Evolutionary conservation across 768 basidiomycete genomes (phyloP).

Genomic region (Phaffia australis): DNA sequence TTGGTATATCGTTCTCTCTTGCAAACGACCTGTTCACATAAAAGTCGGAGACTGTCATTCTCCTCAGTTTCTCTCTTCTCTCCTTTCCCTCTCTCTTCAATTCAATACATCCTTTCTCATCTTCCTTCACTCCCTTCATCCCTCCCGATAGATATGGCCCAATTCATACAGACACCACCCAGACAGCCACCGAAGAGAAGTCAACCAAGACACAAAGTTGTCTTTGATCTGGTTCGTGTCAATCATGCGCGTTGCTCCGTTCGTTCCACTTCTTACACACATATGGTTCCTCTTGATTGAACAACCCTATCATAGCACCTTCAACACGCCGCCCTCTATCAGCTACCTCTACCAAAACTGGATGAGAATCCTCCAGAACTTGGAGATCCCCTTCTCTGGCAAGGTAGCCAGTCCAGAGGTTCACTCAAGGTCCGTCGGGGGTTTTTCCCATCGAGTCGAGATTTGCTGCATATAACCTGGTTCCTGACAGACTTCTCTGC

Average conservation of each 20-base stretch:
- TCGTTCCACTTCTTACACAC: neutral
- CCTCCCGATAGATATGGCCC: too few species aligned
- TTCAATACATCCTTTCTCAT: too few species aligned
- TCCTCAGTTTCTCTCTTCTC: too few species aligned
- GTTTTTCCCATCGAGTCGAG: neutral
- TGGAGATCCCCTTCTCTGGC: conserved; percentile 14
- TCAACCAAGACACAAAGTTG: conserved; percentile 20
- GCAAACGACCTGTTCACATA: too few species aligned
- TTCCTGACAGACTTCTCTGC: neutral
- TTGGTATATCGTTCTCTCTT: too few species aligned
- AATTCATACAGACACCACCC: too few species aligned
- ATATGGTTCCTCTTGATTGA: neutral
- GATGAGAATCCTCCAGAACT: neutral
- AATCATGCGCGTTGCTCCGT: neutral
- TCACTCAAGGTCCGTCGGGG: conserved; percentile 13
- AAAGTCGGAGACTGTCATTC: too few species aligned
- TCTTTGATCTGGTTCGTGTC: conserved; percentile 22
- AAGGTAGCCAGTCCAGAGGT: conserved; percentile 13
- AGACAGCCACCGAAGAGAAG: too few species aligned
- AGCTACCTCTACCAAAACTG: neutral
- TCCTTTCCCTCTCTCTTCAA: too few species aligned
- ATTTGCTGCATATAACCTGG: neutral
- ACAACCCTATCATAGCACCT: conserved; percentile 10
- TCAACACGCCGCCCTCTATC: conserved; percentile 14
- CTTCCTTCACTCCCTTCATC: too few species aligned